Evolutionary conservation across 1,284 basidiomycete species (phyloP), one percentile per base, ranked within the genome.

Genomic region (Tilletiaria anomala): DNA sequence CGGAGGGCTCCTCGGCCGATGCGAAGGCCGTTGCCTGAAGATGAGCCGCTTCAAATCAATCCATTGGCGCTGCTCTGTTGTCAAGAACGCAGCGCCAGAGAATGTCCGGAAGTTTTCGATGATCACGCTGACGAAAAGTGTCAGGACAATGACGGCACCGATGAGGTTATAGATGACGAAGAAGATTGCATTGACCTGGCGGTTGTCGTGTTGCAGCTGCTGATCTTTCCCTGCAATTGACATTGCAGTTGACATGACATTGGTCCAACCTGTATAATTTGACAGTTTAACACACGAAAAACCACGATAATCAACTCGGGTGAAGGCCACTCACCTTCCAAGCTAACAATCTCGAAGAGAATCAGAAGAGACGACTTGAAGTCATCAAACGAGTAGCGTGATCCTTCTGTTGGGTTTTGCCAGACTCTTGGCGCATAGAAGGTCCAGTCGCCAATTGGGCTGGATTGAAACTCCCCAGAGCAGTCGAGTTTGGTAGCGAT

Each of bases 331-430:
- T 8, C n/a, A 29, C 26, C 91, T 68, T 94, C 70, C 35, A 94
- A 71, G 0, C 87, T 93, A 29, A 96, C 85, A 58, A 93, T 91
- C 70, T 97, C 91, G 60, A 96, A 96, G 2, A 96, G 73, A 57
- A 96, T 94, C 39, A 96, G 75, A 35, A 96, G 72, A 0, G 85
- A 82, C 4, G 79, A 72, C 10, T 78, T 74, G 70, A 97, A 96
- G 15, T 75, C 78, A 68, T 97, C 91, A 58, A 96, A 97, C 0
- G 82, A 82, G 71, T 89, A 96, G 2, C 75, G 75, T 4, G 84
- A 88, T 10, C 82, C 82, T 11, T 79, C 79, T 2, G 75, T 74
- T 6, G 91, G 88, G 58, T 89, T 83, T 42, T 78, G 74, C 91
- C 91, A 96, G 4, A 79, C 80, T 15, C 86, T 76, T 3, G 91